Conservation (phyloP, 441 rosid species). For the Melastoma candidum region DNA sequence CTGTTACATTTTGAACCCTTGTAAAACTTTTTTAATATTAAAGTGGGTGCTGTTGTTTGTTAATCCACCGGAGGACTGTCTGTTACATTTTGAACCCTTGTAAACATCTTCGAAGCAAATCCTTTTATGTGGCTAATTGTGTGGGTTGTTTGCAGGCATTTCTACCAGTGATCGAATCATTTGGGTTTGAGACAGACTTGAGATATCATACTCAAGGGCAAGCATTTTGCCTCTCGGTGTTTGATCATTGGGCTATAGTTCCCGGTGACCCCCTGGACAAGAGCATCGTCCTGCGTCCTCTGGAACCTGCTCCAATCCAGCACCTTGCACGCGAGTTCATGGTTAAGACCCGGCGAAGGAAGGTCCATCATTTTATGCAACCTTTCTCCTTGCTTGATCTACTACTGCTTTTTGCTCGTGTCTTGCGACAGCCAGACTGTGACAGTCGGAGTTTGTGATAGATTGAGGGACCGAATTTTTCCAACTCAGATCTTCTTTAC, state of each 20-base stretch:
- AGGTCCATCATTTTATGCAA: slow-evolving; percentile 27
- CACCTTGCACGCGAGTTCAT: slow-evolving; percentile 92
- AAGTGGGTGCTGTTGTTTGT: not conserved
- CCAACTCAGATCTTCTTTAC: too few relatives aligned
- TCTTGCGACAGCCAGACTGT: not conserved
- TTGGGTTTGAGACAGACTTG: slow-evolving; percentile 85
- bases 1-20: not conserved
- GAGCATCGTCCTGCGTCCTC: slow-evolving; percentile 69
- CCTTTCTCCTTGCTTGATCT: not conserved
- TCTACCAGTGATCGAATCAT: slow-evolving; percentile 76
- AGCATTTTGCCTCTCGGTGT: slow-evolving; percentile 66
- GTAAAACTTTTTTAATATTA: not conserved
- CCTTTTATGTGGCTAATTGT: not conserved
- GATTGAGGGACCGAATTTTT: too few relatives aligned
- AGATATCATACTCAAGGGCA: slow-evolving; percentile 88
- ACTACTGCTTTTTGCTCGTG: not conserved
- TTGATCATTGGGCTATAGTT: slow-evolving; percentile 90
- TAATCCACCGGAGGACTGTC: not conserved
- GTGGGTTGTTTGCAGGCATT: slow-evolving; percentile 45
- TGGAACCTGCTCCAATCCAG: slow-evolving; percentile 83
- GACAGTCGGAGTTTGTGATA: too few relatives aligned
- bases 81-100: not conserved
- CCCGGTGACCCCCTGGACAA: slow-evolving; percentile 95
- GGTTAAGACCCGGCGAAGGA: slow-evolving; percentile 91
- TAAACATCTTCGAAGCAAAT: not conserved